A percentile compares a stretch with the other conserved stretches of the same genome.
These are phyloP conservation scores for Thuidium tamariscinum DNA, from an alignment of 225 moss, liverwort and hornwort species.

Conservation along the genomic window DNA sequence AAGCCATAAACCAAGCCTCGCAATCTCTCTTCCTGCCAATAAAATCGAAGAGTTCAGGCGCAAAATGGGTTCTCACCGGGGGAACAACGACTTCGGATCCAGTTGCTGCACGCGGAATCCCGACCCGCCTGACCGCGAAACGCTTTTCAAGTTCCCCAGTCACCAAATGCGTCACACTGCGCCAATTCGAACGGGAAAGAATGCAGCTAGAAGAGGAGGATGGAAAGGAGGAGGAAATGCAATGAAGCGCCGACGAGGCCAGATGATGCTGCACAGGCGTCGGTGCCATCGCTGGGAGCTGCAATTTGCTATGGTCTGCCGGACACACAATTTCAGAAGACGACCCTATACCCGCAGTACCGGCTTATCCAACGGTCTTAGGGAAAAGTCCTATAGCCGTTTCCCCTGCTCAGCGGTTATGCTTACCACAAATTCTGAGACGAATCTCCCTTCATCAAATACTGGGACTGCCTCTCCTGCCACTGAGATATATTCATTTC, in stretches of 20 bases:
- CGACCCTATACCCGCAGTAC: neutral
- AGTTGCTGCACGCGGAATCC: neutral
- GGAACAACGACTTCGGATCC: constrained; percentile 9
- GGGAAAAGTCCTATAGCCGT: neutral
- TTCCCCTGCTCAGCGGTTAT: neutral
- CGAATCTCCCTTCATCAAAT: neutral
- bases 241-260: neutral
- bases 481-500: neutral
- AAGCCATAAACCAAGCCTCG: neutral
- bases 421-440: neutral
- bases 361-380: constrained; percentile 1
- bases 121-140: neutral
- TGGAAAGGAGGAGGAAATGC: neutral
- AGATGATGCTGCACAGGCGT: neutral
- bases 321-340: neutral
- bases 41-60: neutral
- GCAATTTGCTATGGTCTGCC: neutral
- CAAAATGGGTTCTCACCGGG: neutral
- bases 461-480: neutral
- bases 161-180: neutral
- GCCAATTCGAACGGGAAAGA: neutral
- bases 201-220: neutral
- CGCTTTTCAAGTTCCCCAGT: neutral
- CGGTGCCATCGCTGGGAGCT: constrained; percentile 4
- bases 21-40: neutral